Percentiles rank a stretch among this genome's conserved stretches.
Conservation (phyloP, 2,329 filamentous ascomycete species). For the Cadophora sp. region DNA sequence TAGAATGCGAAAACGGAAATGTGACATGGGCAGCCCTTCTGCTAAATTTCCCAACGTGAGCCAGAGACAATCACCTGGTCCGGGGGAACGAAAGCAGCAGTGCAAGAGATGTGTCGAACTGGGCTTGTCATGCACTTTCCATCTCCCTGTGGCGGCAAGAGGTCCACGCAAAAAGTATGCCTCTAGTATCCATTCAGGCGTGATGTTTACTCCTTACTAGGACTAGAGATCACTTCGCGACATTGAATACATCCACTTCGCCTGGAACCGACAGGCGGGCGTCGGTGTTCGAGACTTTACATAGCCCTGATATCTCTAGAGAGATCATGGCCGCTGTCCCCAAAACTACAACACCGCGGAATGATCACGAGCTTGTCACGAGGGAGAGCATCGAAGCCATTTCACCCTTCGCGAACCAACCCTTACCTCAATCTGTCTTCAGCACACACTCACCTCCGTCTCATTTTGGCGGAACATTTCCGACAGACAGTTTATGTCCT, state of each 20-base stretch:
- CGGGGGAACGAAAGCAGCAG: not conserved
- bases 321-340: not conserved
- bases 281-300: not conserved
- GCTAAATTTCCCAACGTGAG: not conserved
- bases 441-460: not conserved
- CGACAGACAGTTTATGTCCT: constrained; percentile 11
- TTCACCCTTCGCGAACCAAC: not conserved
- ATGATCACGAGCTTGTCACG: not conserved
- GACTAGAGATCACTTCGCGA: not conserved
- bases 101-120: constrained; percentile 10
- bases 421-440: not conserved
- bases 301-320: not conserved
- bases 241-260: not conserved
- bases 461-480: not conserved
- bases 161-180: constrained; percentile 9
- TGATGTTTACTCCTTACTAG: not conserved
- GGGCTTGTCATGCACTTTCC: constrained; percentile 12
- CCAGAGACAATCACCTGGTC: not conserved
- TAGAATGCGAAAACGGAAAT: constrained; percentile 5
- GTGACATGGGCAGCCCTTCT: constrained; percentile 1
- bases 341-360: not conserved
- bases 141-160: constrained; percentile 5
- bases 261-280: not conserved
- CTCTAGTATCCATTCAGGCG: not conserved
- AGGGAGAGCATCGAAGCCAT: not conserved